Evolutionary conservation across 2,329 filamentous ascomycete genomes (phyloP).

Genomic region (Aspergillus sp.): DNA sequence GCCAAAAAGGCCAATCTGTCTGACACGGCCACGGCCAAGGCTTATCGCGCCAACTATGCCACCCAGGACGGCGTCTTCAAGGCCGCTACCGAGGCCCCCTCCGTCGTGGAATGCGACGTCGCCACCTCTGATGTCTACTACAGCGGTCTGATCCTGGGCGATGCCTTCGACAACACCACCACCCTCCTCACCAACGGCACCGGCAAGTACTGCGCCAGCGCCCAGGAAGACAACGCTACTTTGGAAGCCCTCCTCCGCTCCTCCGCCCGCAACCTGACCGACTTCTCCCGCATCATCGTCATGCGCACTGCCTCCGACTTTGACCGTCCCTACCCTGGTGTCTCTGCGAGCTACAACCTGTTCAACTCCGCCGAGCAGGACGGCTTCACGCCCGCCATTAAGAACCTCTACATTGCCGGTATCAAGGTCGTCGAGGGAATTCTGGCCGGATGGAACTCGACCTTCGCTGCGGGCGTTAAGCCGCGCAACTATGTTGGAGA

Average conservation of each 20-base stretch:
- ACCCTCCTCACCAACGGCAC: conserved; percentile 62
- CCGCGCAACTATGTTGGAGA: conserved; percentile 65
- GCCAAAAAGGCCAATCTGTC: conserved; percentile 50
- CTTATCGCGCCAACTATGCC: conserved; percentile 54
- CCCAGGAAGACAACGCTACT: conserved; percentile 68
- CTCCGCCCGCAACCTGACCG: conserved; percentile 53
- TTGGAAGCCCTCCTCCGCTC: conserved; percentile 62
- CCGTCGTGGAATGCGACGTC: conserved; percentile 60
- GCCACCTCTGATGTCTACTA: conserved; percentile 71
- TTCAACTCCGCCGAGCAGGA: conserved; percentile 54
- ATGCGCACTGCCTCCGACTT: conserved; percentile 69
- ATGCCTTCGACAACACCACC: conserved; percentile 63
- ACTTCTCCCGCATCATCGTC: conserved; percentile 63
- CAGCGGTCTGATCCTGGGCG: conserved; percentile 55
- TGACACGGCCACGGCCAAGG: conserved; percentile 46
- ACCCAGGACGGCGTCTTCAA: conserved; percentile 28
- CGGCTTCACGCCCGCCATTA: conserved; percentile 57
- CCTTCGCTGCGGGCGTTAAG: conserved; percentile 53
- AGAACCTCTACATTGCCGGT: conserved; percentile 64
- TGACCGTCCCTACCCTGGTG: conserved; percentile 60
- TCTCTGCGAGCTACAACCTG: conserved; percentile 56
- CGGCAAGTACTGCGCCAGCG: conserved; percentile 64
- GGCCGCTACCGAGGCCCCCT: conserved; percentile 44
- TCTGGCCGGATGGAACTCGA: conserved; percentile 55
- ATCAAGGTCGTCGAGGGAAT: conserved; percentile 63